Conservation (phyloP, 352 stramenopile species). For the Phytopythium boreale region DNA sequence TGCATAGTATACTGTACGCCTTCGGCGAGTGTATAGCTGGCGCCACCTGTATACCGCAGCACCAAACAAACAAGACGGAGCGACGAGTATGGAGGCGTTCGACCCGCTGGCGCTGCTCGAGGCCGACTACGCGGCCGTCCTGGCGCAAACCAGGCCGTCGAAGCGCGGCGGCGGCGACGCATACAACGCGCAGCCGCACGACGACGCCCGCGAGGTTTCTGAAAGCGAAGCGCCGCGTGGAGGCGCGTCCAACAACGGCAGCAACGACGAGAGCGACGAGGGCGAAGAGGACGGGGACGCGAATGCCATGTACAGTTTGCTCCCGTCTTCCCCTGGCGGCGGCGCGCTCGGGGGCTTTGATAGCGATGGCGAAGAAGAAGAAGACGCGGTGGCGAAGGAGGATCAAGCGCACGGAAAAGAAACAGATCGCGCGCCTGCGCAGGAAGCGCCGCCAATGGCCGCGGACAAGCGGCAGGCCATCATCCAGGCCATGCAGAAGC, state of each 20-base stretch:
- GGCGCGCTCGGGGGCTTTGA: constrained; percentile 10
- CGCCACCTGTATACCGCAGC: no score
- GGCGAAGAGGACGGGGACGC: constrained; percentile 18
- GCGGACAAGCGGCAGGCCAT: constrained; percentile 32
- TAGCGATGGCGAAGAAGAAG: constrained; percentile 17
- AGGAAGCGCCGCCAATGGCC: constrained; percentile 17
- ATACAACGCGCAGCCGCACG: neutral
- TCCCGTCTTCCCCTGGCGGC: constrained; percentile 27
- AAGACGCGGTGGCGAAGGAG: constrained; percentile 11
- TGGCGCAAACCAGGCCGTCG: constrained; percentile 32
- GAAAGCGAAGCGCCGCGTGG: constrained; percentile 11
- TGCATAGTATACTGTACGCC: no score
- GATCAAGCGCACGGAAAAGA: neutral
- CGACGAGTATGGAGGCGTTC: constrained; percentile 25
- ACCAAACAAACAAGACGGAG: no score
- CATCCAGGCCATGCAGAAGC: constrained; percentile 53
- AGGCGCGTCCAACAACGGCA: constrained; percentile 14
- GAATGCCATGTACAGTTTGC: constrained; percentile 23
- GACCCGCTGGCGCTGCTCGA: constrained; percentile 57
- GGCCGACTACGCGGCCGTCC: constrained; percentile 56
- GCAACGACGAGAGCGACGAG: constrained; percentile 16
- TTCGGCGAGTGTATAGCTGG: neutral
- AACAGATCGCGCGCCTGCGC: neutral
- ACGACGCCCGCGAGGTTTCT: neutral
- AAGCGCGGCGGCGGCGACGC: neutral